Percentiles rank a stretch among this genome's conserved stretches.
Conservation (phyloP, 257 asterid genomes). For the Cynanchum wilfordii region DNA sequence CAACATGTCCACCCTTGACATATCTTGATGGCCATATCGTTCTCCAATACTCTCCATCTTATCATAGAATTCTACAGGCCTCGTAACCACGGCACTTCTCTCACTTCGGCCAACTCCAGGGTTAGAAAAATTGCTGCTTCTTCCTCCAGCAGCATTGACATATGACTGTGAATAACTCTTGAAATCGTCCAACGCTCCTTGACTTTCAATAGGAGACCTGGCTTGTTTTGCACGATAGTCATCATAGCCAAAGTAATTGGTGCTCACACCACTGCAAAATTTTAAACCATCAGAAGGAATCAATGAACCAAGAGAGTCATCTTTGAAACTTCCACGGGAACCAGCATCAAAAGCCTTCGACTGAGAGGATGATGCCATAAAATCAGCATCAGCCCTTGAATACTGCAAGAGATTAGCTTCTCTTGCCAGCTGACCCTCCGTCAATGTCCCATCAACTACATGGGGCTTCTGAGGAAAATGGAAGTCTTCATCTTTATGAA, state of each 20-base stretch:
- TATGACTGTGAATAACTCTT: slow-evolving; percentile 34
- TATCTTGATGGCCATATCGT: slow-evolving; percentile 29
- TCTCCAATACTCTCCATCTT: slow-evolving; percentile 29
- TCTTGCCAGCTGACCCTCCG: slow-evolving; percentile 10
- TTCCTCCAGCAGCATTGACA: slow-evolving; percentile 33
- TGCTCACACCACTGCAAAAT: slow-evolving; percentile 23
- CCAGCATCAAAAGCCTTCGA: slow-evolving; percentile 24
- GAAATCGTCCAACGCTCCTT: slow-evolving; percentile 31
- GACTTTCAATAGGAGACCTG: slow-evolving; percentile 29
- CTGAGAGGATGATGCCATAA: slow-evolving; percentile 31
- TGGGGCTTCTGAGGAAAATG: slow-evolving; percentile 26
- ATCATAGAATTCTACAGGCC: slow-evolving; percentile 25
- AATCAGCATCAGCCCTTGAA: slow-evolving; percentile 28
- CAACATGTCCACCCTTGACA: slow-evolving; percentile 25
- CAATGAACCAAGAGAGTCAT: slow-evolving; percentile 24
- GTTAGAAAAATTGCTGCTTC: slow-evolving; percentile 26
- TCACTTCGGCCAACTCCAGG: slow-evolving; percentile 25
- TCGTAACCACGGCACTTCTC: slow-evolving; percentile 16
- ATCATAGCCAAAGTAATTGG: slow-evolving; percentile 30
- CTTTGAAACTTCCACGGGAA: slow-evolving; percentile 22
- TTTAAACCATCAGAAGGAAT: slow-evolving; percentile 24
- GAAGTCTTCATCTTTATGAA: slow-evolving; percentile 23
- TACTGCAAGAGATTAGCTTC: slow-evolving; percentile 23
- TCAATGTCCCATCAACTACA: slow-evolving; percentile 23
- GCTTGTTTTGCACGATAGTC: slow-evolving; percentile 28